Percentiles rank a stretch among this genome's conserved stretches.
These are phyloP conservation scores for Euptelea pleiosperma DNA, from an alignment of 164 flowering plant genomes.

Conservation along the genomic window DNA sequence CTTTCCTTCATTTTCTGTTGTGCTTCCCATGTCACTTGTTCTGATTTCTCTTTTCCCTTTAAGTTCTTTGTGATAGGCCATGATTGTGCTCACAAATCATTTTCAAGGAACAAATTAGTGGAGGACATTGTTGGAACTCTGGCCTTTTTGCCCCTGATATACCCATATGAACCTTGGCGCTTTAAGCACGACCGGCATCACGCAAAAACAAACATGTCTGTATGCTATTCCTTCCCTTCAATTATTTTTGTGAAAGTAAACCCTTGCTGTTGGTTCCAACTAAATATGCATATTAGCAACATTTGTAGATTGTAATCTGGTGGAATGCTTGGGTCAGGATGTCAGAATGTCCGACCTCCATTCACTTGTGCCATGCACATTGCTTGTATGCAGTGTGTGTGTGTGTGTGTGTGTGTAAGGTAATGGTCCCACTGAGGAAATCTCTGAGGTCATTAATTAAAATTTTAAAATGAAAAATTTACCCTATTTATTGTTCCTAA, in stretches of 20 bases:
- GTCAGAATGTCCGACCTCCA: no score
- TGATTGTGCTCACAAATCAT: constrained; percentile 98
- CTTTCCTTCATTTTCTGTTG: not conserved
- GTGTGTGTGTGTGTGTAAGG: no score
- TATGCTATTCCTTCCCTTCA: constrained; percentile 12
- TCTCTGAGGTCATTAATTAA: no score
- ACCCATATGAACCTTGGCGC: constrained; percentile 98
- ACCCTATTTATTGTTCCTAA: no score
- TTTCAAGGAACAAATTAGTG: constrained; percentile 83
- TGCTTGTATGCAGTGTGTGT: no score
- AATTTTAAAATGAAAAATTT: no score
- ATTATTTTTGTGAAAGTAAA: not conserved
- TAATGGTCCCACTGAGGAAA: no score
- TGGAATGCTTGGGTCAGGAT: no score
- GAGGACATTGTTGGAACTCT: constrained; percentile 97
- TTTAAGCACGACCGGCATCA: constrained; percentile 93
- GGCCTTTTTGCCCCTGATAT: constrained; percentile 88
- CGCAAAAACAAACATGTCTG: constrained; percentile 94
- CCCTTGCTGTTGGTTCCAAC: not conserved
- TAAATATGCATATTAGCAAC: constrained; percentile 1
- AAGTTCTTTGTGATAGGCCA: constrained; percentile 98
- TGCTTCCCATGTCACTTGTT: not conserved
- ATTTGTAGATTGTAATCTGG: not conserved
- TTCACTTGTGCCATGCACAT: no score
- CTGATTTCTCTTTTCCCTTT: constrained; percentile 7